Conservation (phyloP, 73 alveolate genomes). For the Paramecium octaurelia region DNA sequence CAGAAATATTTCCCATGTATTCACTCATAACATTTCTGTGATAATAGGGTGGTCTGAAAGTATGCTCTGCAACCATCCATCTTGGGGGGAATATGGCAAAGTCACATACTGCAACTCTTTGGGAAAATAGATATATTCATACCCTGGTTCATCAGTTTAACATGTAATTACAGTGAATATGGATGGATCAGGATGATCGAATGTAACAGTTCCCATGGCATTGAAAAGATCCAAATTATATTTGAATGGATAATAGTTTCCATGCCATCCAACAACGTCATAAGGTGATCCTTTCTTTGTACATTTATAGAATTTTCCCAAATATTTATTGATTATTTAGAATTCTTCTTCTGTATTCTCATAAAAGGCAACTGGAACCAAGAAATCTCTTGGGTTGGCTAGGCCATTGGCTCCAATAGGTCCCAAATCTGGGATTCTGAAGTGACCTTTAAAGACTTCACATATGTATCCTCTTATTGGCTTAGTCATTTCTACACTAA, state of each 20-base stretch:
- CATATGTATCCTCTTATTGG: slow-evolving; percentile 81
- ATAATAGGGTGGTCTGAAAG: slow-evolving; percentile 92
- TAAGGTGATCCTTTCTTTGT: slow-evolving; percentile 69
- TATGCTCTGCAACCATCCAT: slow-evolving; percentile 85
- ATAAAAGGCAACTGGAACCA: slow-evolving; percentile 77
- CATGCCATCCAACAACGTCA: slow-evolving; percentile 95
- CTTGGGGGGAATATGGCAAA: slow-evolving; percentile 93
- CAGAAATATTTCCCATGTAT: slow-evolving; percentile 88
- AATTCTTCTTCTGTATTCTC: slow-evolving; percentile 71
- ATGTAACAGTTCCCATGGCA: slow-evolving; percentile 85
- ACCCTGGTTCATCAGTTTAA: slow-evolving; percentile 87
- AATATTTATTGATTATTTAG: slow-evolving; percentile 67
- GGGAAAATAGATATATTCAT: background rate
- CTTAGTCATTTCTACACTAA: slow-evolving; percentile 69
- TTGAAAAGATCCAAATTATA: slow-evolving; percentile 75
- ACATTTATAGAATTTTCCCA: slow-evolving; percentile 74
- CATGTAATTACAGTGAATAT: slow-evolving; percentile 89
- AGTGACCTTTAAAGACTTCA: slow-evolving; percentile 81
- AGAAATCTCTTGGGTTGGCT: slow-evolving; percentile 86
- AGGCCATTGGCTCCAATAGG: slow-evolving; percentile 90
- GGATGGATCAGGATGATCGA: slow-evolving; percentile 94
- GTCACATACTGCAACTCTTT: slow-evolving; percentile 82
- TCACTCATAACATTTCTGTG: slow-evolving; percentile 91
- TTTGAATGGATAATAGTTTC: slow-evolving; percentile 85
- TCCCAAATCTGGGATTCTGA: slow-evolving; percentile 86